A percentile compares a stretch with the other conserved stretches of the same genome.
Conservation (phyloP, 164 flowering plant genomes). For the Annona cherimola region DNA sequence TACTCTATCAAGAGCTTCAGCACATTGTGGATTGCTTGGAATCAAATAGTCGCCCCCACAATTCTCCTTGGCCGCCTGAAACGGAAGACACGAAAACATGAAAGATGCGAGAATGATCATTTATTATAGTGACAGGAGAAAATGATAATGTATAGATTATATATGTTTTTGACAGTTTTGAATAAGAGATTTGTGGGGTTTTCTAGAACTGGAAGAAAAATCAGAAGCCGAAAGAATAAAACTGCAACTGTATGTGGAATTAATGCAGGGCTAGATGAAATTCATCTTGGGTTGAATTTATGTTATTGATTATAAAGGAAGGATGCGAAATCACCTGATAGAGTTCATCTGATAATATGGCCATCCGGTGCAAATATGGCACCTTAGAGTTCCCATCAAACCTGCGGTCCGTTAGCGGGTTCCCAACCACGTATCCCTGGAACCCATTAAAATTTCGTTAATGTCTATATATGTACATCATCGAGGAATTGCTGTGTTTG, state of each 20-base stretch:
- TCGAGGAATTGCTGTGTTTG: too few relatives aligned
- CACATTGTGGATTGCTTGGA: slow-evolving; percentile 5
- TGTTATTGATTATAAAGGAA: background rate
- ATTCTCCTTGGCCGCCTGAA: slow-evolving; percentile 16
- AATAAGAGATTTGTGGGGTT: too few relatives aligned
- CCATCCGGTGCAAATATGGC: slow-evolving; percentile 18
- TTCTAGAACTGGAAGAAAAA: background rate
- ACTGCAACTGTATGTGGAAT: background rate
- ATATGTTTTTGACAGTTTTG: background rate
- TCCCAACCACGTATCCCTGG: slow-evolving; percentile 23
- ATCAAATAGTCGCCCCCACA: slow-evolving; percentile 17
- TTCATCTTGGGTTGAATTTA: background rate
- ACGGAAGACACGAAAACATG: too few relatives aligned
- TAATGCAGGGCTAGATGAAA: background rate
- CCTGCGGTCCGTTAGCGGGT: slow-evolving; percentile 10
- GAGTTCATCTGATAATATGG: slow-evolving; percentile 22
- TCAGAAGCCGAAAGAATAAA: too few relatives aligned
- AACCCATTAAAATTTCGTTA: too few relatives aligned
- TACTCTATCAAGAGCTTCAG: slow-evolving; percentile 12
- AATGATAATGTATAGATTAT: background rate
- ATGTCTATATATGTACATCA: too few relatives aligned
- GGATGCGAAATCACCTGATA: slow-evolving; percentile 9
- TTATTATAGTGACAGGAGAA: too few relatives aligned
- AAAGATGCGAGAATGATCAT: too few relatives aligned
- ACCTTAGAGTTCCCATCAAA: slow-evolving; percentile 8